Evolutionary conservation across 164 flowering plant genomes (phyloP), one percentile per base, ranked within the genome.

Genomic region (Chimonanthus praecox): DNA sequence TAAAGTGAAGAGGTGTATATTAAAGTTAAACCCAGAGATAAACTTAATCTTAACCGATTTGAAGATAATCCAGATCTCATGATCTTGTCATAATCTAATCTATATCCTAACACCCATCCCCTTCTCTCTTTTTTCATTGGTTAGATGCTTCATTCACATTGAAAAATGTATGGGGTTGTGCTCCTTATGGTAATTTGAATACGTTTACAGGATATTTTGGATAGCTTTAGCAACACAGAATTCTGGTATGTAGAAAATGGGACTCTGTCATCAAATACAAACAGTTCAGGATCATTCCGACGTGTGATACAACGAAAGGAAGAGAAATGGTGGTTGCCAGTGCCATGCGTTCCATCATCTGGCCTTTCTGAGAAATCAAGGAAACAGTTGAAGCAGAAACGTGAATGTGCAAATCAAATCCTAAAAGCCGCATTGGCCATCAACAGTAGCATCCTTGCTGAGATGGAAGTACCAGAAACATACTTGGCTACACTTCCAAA

Each of bases 271-370:
- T 76, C 82, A 45, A 84, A 80, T 62, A 82, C 87, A 18, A 79
- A 79, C 2, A 82, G 74, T 86, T 13, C 73, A 62, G 90, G 90
- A 33, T 94, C 99, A 4, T 90, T 91, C 67, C 79, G 94, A 49
- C 81, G 80, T 76, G 75, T 87, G 54, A 78, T 76, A 66, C 85
- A 87, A 61, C 81, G 91, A 47, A 87, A 88, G 21, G 99, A 93
- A 64, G 98, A 95, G 73, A 95, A 95, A 81, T 95, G 99, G 99
- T 93, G 99, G 99, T 68, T 95, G 77, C 99, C 99, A 0, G 86
- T 94, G 68, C 97, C 98, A 5, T 88, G 92, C 66, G 88, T 95
- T 67, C 89, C 92, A 16, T 72, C 84, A 4, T 81, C 80, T 6
- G 98, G 99, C 70, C 83, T 95, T 71, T 89, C 97, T 3, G 97